Base-by-base conservation (phyloP, 768 basidiomycete species). In the Lactarius hengduanensis region DNA sequence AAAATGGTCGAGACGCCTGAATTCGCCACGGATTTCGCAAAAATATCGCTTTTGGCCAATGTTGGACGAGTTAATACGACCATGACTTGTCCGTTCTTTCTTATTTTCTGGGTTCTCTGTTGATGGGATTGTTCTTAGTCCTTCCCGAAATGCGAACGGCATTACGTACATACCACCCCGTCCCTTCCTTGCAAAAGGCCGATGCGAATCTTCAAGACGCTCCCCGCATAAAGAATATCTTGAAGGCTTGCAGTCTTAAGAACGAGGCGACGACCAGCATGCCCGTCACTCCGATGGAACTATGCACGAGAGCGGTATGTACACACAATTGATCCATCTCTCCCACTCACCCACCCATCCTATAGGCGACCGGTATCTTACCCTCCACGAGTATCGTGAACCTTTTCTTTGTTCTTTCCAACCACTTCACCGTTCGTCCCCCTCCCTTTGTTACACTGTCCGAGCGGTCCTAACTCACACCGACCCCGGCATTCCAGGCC, bases 1-100 rank as follows among this genome's bases (percentile, higher is more conserved):
- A 91, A 88, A 74, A 86, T 92, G 77, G 72, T 76, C n/a, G 85
- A 87, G 41, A 82, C 80, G 16, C 77, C 82, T 10, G 75, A 76
- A 16, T 90, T 88, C 72, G 84, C 84, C 3, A 80, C 83, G 36
- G 88, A 88, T 74, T 88, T 90, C 77, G 84, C 85, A n/a, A 90
- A 89, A 83, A 81, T 92, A 45, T 83, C 86, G 1, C 78, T 92
- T 5, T 77, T 91, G 32, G 86, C 89, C 26, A 92, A 92, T 71
- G 86, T 91, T n/a, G 90, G 90, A 34, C 79, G 90, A 63, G 84
- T 92, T 70, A 91, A 91, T 73, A 90, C 90, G 6, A 92, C 90
- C 5, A 86, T 91, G 83, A 90, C 90, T 66, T 93, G 91, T 92
- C 73, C 53, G 54, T 69, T 47, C 36, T 53, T 59, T 68, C 55